These are phyloP conservation scores for Tolypocladium album DNA, from an alignment of 2,329 filamentous ascomycete genomes.

Conservation along the genomic window DNA sequence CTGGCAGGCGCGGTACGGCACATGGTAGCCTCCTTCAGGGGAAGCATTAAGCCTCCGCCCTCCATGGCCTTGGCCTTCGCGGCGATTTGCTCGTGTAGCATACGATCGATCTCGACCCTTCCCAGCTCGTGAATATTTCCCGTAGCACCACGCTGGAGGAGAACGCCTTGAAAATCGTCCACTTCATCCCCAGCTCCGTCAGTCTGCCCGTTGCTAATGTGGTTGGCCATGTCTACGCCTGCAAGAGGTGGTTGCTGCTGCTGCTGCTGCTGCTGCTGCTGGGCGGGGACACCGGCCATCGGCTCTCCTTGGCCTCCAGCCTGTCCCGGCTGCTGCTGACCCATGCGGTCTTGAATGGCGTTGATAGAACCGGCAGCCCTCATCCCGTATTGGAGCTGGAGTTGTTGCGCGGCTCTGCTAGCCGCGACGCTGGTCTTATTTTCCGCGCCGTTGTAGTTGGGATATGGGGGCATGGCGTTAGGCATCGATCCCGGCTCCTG, in stretches of 20 bases:
- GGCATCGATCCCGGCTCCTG: slow-evolving; percentile 29
- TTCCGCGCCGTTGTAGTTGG: slow-evolving; percentile 20
- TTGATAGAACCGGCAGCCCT: slow-evolving; percentile 57
- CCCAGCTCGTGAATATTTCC: slow-evolving; percentile 46
- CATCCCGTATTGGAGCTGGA: slow-evolving; percentile 50
- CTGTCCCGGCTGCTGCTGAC: slow-evolving; percentile 18
- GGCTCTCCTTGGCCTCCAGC: slow-evolving; percentile 15
- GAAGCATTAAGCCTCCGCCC: slow-evolving; percentile 65
- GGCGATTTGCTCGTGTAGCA: slow-evolving; percentile 59
- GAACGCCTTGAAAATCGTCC: slow-evolving; percentile 45
- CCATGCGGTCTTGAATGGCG: slow-evolving; percentile 40
- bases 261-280: slow-evolving; percentile 11
- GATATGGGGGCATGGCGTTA: slow-evolving; percentile 20
- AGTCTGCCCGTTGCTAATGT: slow-evolving; percentile 43
- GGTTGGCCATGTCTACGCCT: slow-evolving; percentile 18
- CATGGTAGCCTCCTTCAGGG: slow-evolving; percentile 46
- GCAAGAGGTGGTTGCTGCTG: slow-evolving; percentile 6
- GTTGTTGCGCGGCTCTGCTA: slow-evolving; percentile 43
- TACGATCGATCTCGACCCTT: slow-evolving; percentile 53
- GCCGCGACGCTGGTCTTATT: slow-evolving; percentile 32
- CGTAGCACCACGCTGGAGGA: slow-evolving; percentile 44
- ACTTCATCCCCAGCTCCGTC: slow-evolving; percentile 57
- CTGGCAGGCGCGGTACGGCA: slow-evolving; percentile 8
- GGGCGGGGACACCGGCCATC: background rate
- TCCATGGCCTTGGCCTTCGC: slow-evolving; percentile 58